These are phyloP conservation scores for Penicillium riverlandense DNA, from an alignment of 495 filamentous ascomycete species.

Conservation along the genomic window DNA sequence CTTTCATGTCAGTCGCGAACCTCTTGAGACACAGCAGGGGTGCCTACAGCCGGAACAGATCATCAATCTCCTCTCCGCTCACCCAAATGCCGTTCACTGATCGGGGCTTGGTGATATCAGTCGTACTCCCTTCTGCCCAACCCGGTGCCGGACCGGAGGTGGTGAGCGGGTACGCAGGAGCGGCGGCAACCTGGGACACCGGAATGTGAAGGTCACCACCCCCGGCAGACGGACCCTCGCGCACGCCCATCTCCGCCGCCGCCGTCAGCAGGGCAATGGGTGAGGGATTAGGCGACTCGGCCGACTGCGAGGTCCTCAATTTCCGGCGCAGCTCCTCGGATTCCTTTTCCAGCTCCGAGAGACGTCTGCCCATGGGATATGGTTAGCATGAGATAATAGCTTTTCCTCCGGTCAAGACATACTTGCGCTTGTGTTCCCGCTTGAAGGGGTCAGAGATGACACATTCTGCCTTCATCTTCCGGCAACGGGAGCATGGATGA, in stretches of 20 bases:
- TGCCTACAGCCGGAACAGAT: slow-evolving; percentile 26
- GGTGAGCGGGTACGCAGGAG: too few species aligned
- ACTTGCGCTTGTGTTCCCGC: slow-evolving; percentile 39
- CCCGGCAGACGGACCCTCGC: background rate
- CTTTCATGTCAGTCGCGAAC: background rate
- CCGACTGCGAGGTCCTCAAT: slow-evolving; percentile 17
- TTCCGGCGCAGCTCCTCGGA: slow-evolving; percentile 28
- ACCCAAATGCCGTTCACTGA: slow-evolving; percentile 22
- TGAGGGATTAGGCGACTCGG: slow-evolving; percentile 13
- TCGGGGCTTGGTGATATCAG: slow-evolving; percentile 17
- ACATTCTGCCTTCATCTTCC: slow-evolving; percentile 28
- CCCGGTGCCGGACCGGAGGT: slow-evolving; percentile 1
- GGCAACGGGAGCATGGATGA: slow-evolving; percentile 31
- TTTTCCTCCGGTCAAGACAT: slow-evolving; percentile 1
- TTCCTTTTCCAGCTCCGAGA: slow-evolving; percentile 32
- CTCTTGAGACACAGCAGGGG: too few species aligned
- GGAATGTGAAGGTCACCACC: too few species aligned
- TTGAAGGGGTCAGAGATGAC: slow-evolving; percentile 38
- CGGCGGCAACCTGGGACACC: too few species aligned
- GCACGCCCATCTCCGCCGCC: slow-evolving; percentile 21
- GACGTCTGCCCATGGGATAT: slow-evolving; percentile 12
- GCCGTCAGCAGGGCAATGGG: slow-evolving; percentile 24
- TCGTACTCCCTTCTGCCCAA: too few species aligned
- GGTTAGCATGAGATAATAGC: background rate
- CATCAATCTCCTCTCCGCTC: slow-evolving; percentile 27